Evolutionary conservation across 257 asterid genomes (phyloP).

Genomic region (Capsicum chinense): DNA sequence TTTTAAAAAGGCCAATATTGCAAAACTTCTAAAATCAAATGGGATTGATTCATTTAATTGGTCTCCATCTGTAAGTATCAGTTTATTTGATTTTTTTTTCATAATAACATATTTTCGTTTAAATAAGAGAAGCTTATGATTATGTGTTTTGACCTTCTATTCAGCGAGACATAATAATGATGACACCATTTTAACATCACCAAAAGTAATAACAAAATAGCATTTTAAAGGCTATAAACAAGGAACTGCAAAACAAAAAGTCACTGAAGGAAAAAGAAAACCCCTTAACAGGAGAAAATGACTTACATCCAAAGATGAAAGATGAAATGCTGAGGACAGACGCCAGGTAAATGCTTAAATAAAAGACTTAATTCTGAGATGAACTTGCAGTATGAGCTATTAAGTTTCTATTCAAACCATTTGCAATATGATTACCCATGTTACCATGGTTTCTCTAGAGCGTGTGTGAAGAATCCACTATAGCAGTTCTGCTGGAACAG

Average conservation of each 20-base stretch:
- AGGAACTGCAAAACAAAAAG: background rate
- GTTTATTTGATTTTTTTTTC: too few relatives aligned
- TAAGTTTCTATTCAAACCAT: background rate
- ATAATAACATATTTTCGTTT: background rate
- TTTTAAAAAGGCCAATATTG: too few relatives aligned
- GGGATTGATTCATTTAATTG: too few relatives aligned
- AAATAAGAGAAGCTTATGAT: background rate
- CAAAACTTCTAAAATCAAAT: too few relatives aligned
- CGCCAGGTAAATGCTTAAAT: constrained; percentile 34
- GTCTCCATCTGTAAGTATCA: too few relatives aligned
- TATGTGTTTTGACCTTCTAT: background rate
- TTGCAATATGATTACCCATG: constrained; percentile 39
- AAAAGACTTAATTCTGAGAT: constrained; percentile 42
- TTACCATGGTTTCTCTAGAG: constrained; percentile 47
- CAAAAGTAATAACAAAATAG: background rate
- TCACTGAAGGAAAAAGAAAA: too few relatives aligned
- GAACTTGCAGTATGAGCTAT: constrained; percentile 59
- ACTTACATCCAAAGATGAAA: constrained; percentile 57
- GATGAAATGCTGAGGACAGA: constrained; percentile 67
- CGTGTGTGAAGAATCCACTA: constrained; percentile 45
- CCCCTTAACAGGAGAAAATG: constrained; percentile 22
- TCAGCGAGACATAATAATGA: background rate
- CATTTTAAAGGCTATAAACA: background rate
- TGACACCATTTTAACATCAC: background rate
- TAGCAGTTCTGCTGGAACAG: constrained; percentile 35